A percentile compares a stretch with the other conserved stretches of the same genome.
Evolutionary conservation across 371 early-diverging fungal species (phyloP).

Genomic region (Mucor mucedo): DNA sequence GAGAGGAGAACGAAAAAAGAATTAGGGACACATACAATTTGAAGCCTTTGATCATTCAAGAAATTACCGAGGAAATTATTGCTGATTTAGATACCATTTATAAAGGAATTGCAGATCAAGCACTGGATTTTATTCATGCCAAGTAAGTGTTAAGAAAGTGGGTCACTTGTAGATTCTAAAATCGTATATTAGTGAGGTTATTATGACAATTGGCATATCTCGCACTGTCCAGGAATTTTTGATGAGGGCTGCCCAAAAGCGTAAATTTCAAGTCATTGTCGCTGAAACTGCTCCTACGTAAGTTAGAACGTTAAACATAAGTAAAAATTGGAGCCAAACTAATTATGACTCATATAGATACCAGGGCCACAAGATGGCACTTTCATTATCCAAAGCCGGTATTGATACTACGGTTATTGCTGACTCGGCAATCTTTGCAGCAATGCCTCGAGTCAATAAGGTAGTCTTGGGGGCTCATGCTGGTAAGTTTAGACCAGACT

Average conservation of each 20-base stretch:
- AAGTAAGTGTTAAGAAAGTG: conserved; percentile 55
- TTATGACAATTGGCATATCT: conserved; percentile 92
- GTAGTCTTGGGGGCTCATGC: conserved; percentile 95
- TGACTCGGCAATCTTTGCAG: conserved; percentile 93
- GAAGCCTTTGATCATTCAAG: conserved; percentile 79
- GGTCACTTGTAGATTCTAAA: neutral
- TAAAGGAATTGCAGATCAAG: conserved; percentile 77
- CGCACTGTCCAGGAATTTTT: conserved; percentile 88
- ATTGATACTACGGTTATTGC: conserved; percentile 93
- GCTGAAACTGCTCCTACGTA: conserved; percentile 86
- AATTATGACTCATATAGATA: conserved; percentile 44
- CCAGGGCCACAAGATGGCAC: conserved; percentile 87
- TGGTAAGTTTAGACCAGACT: neutral
- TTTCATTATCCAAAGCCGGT: conserved; percentile 74
- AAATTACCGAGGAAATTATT: conserved; percentile 82
- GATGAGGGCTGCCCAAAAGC: conserved; percentile 81
- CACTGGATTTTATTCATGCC: conserved; percentile 88
- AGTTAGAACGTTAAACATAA: neutral
- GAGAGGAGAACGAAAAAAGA: conserved; percentile 34
- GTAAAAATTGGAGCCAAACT: neutral
- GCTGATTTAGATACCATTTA: conserved; percentile 78
- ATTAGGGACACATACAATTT: conserved; percentile 47
- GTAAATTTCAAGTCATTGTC: conserved; percentile 93
- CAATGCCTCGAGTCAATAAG: conserved; percentile 97
- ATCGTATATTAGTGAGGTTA: conserved; percentile 76